Base-by-base conservation (phyloP, 2,329 filamentous ascomycete species). In the Dothidotthia symphoricarpi region DNA sequence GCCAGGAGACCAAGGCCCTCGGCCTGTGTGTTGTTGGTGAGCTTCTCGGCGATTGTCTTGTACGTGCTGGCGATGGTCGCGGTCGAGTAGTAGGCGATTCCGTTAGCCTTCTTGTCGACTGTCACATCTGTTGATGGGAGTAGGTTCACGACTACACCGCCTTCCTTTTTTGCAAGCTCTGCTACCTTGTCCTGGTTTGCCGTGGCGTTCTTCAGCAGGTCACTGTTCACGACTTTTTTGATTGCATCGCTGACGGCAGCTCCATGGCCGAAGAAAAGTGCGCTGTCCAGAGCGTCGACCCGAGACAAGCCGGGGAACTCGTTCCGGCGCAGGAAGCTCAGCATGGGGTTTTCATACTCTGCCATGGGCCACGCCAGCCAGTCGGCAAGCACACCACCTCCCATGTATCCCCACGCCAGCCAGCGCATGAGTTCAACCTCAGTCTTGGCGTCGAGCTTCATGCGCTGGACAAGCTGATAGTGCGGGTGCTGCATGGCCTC, bases 381-480 rank as follows among this genome's bases (percentile, higher is more conserved):
- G 61, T 91, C 83, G 12, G 85, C 77, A 31, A 97, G 74, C 24
- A 97, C 70, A 1, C 93, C 93, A 13, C 83, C 84, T 10, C 85
- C 85, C 87, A 95, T 93, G 43, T 85, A 83, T 36, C 88, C 88
- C 90, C 91, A 98, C 0, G 91, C 91, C 45, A 96, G 70, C 89
- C 89, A 96, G 48, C 85, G 77, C 74, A 87, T 82, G 22, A 96
- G 61, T n/a, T 82, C 75, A 19, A 89, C 58, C 63, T 65, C 57
- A 12, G 58, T 45, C 28, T 53, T 57, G 0, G 58, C 16, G 15
- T 64, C 59, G 24, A 68, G 49, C 42, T 67, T 61, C 51, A 69
- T 47, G 29, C 59, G 59, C 41, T 89, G 83, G 36, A 95, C 70
- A 36, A 82, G 74, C 49, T 82, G 75, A 62, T 91, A 95, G 14